These are phyloP conservation scores for Cubamyces lactineus DNA, from an alignment of 768 basidiomycete genomes.

Conservation along the genomic window DNA sequence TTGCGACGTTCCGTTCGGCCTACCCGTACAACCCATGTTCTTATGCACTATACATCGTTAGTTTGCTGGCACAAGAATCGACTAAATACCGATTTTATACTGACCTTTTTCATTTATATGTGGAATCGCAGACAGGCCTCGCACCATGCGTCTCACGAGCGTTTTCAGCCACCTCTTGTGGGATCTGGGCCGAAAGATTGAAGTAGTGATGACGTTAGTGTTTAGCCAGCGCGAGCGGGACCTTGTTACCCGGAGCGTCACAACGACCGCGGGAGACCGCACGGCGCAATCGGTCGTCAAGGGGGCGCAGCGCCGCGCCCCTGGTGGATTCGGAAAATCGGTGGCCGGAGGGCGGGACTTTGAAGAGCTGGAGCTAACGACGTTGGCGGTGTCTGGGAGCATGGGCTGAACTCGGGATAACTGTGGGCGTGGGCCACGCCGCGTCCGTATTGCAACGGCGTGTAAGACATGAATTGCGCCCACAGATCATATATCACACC, in stretches of 20 bases:
- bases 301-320: conserved; percentile 6
- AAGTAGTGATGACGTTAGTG: conserved; percentile 18
- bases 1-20: no score
- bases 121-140: no score
- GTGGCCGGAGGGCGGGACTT: not conserved
- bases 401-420: conserved; percentile 11
- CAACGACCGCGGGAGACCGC: conserved; percentile 18
- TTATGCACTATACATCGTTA: no score
- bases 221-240: conserved; percentile 16
- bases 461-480: conserved; percentile 17
- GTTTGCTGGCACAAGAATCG: no score
- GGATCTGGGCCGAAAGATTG: conserved; percentile 10
- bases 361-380: not conserved
- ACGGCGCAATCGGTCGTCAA: conserved; percentile 23
- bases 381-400: conserved; percentile 4
- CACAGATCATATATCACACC: conserved; percentile 22
- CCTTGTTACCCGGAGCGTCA: conserved; percentile 13
- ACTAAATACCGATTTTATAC: not conserved
- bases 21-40: no score
- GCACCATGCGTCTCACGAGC: no score
- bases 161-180: no score
- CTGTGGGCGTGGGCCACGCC: conserved; percentile 18
- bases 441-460: conserved; percentile 16
- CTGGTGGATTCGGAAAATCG: not conserved
- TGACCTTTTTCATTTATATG: not conserved